Evolutionary conservation across 768 basidiomycete genomes (phyloP).

Genomic region (Tricholoma terreum): DNA sequence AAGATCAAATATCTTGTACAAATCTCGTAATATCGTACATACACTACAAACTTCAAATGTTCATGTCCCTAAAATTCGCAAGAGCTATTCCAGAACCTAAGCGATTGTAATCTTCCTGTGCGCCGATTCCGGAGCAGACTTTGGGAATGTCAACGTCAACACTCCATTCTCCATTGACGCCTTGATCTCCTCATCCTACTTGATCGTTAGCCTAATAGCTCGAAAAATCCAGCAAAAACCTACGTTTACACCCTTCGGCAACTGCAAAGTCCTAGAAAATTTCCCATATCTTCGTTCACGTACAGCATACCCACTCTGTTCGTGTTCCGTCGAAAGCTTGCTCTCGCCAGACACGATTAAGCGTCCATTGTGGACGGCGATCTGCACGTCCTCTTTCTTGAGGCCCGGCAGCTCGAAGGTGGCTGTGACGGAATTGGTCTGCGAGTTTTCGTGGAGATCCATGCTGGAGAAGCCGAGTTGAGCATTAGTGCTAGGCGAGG

Average conservation of each 20-base stretch:
- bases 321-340: constrained; percentile 25
- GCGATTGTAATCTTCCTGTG: constrained; percentile 41
- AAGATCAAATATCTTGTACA: no score
- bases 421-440: constrained; percentile 43
- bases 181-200: constrained; percentile 42
- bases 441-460: constrained; percentile 45
- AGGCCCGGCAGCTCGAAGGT: constrained; percentile 57
- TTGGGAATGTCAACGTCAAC: constrained; percentile 47
- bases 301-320: constrained; percentile 37
- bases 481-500: background rate
- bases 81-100: constrained; percentile 4
- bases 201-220: background rate
- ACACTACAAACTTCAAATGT: no score
- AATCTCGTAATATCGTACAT: no score
- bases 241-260: constrained; percentile 51
- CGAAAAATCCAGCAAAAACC: background rate
- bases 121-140: constrained; percentile 36
- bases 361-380: constrained; percentile 45
- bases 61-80: no score
- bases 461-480: constrained; percentile 29
- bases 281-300: constrained; percentile 47
- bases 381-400: constrained; percentile 43
- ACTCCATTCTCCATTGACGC: constrained; percentile 48
- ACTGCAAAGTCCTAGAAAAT: constrained; percentile 45
- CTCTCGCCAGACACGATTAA: constrained; percentile 48